Base-by-base conservation (phyloP, 768 basidiomycete genomes). In the Phallus indusiatus region DNA sequence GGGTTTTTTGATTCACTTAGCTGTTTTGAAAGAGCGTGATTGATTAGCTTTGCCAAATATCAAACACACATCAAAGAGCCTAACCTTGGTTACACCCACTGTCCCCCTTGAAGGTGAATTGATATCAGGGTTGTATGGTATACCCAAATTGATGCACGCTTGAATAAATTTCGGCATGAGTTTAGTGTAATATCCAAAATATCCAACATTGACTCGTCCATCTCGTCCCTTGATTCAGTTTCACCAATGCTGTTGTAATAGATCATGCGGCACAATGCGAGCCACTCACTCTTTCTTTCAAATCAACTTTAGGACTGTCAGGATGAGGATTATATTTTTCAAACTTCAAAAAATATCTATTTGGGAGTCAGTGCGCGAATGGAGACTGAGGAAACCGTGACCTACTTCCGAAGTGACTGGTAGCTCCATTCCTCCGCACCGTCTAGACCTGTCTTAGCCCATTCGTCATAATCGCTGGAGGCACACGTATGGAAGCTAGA, bases 391-490 rank as follows among this genome's bases (percentile, higher is more conserved):
- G 36, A 11, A 7, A 28, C 2, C 7, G 7, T 28, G 28, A 7
- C 61, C 18, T 47, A 65, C 64, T 50, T 22, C 21, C 59, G 20
- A 28, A 65, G 36, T 11, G 35, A 33, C 6, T 54, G 47, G 37
- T 61, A 63, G 1, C 53, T 17, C 63, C 63, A 65, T 47, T 53
- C 60, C 17, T 42, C 53, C 14, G 63, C 55, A n/a, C 60, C 64
- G 10, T 53, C 34, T 1, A 37, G 52, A 20, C 54, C 59, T 6
- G 22, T 61, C 0, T 28, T 37, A 7, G 60, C 63, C 64, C 64
- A 65, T 48, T 61, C 55, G 53, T 64, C 63, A 33, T 64, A 65
- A 36, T 65, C 64, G 5, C 46, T 36, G 11, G 63, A 59, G 28
- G 22, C 53, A 20, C 63, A 58, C 16, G 36, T 22, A 17, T 65